Base-by-base conservation (phyloP, 768 basidiomycete genomes). In the Sutorius australiensis region DNA sequence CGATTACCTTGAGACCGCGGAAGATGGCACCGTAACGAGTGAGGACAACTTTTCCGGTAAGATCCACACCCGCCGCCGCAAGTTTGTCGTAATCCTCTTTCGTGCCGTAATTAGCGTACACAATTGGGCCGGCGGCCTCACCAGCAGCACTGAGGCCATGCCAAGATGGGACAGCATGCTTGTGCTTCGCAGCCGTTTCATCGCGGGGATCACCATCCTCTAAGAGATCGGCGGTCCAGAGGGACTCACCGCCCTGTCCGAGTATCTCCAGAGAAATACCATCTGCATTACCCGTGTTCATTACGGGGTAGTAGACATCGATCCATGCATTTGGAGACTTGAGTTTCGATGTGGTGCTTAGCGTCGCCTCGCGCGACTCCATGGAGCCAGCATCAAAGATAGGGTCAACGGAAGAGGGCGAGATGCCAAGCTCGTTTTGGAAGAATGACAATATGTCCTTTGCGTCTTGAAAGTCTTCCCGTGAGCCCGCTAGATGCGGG, bases 61-160 rank as follows among this genome's bases (percentile, higher is more conserved):
- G 73, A 61, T 92, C 76, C 40, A 84, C 77, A 6, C 92, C 93
- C 68, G 72, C 63, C 11, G 71, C 73, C 27, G 80, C 75, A 12
- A 95, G 81, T 27, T 79, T 74, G 32, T 82, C 82, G 55, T 79
- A 87, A 60, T 89, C 87, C 50, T 81, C 78, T 69, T 87, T 86
- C 6, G 75, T 74, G 3, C 92, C 92, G 56, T 92, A 92, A 55
- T 90, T 86, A 2, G 81, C 94, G 59, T 91, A 95, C 16, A 95
- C 75, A 13, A 84, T 62, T 56, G 80, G 74, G 5, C 89, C 89
- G 31, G 77, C 74, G 16, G 81, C 92, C 54, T 86, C 82, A 1
- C 95, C 95, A 41, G 80, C 82, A 42, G 78, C 79, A 60, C 88
- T 91, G 12, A 91, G 71, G 5, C 92, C 94, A 68, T 95, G 93